Percentiles rank a stretch among this genome's conserved stretches.
Conservation (phyloP, 441 rosid genomes). For the Aleurites moluccanus region DNA sequence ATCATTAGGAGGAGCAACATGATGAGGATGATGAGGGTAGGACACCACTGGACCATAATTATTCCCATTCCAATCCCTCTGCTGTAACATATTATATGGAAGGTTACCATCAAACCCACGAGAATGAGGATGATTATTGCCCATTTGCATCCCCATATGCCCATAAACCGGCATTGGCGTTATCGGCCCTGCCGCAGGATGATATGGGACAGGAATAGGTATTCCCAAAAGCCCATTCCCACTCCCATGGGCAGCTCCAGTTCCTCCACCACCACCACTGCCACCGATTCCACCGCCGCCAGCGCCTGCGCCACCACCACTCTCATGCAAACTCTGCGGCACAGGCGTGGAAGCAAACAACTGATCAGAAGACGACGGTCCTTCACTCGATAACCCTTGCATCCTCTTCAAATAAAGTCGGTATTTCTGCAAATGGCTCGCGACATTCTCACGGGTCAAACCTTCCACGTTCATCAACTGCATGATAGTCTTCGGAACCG, state of each 20-base stretch:
- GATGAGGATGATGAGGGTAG: slow-evolving; percentile 41
- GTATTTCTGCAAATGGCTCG: slow-evolving; percentile 93
- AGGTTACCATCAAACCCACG: slow-evolving; percentile 50
- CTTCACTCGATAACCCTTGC: slow-evolving; percentile 73
- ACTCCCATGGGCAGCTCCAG: not conserved
- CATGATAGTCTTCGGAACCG: slow-evolving; percentile 98
- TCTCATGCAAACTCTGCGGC: slow-evolving; percentile 59
- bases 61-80: slow-evolving; percentile 61
- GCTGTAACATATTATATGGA: slow-evolving; percentile 52
- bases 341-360: slow-evolving; percentile 77
- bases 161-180: slow-evolving; percentile 77
- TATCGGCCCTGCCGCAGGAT: slow-evolving; percentile 44
- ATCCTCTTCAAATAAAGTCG: slow-evolving; percentile 88
- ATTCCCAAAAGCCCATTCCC: slow-evolving; percentile 43
- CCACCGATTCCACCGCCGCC: no score
- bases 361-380: slow-evolving; percentile 68
- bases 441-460: slow-evolving; percentile 90
- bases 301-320: slow-evolving; percentile 29
- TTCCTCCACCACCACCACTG: slow-evolving; percentile 13
- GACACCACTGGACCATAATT: slow-evolving; percentile 58
- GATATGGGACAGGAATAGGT: no score
- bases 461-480: slow-evolving; percentile 99
- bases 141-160: slow-evolving; percentile 60
- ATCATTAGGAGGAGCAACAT: slow-evolving; percentile 44
- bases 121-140: slow-evolving; percentile 38